phyloP scores from a whole-genome alignment of 306 rosid genomes.

The Ormosia emarginata region DNA sequence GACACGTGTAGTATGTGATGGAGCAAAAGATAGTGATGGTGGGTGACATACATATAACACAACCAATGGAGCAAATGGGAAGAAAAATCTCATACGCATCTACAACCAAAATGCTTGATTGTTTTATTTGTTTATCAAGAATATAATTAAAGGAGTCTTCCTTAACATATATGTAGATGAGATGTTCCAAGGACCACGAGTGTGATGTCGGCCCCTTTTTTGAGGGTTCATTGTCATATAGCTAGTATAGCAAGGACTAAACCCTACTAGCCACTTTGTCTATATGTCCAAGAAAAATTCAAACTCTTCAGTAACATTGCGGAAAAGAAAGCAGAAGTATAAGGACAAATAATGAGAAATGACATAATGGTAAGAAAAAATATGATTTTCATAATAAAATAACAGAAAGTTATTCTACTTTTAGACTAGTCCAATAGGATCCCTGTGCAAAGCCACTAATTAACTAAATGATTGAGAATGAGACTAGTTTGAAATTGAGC shows the following conservation, averaged over 20 bases:
- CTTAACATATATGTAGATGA: neutral
- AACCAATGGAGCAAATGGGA: neutral
- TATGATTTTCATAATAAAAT: conserved; percentile 29
- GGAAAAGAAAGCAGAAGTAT: conserved; percentile 20
- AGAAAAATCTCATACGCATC: neutral
- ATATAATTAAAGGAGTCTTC: neutral
- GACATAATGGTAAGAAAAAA: conserved; percentile 28
- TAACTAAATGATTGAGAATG: neutral
- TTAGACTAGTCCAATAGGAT: conserved; percentile 18
- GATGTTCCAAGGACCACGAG: neutral
- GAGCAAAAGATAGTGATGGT: neutral
- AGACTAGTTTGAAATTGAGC: neutral
- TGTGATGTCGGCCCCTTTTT: neutral
- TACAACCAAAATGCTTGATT: neutral
- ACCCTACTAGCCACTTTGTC: neutral
- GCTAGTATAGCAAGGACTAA: conserved; percentile 13
- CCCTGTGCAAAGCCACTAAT: conserved; percentile 8
- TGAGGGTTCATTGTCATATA: neutral
- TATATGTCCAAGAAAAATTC: neutral
- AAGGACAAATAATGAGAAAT: conserved; percentile 10
- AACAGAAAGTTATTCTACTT: conserved; percentile 17
- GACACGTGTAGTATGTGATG: neutral
- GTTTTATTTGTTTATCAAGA: neutral
- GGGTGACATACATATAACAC: neutral
- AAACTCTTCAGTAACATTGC: conserved; percentile 8